Evolutionary conservation across 169 alveolate genomes (phyloP).

Genomic region (Plasmodium falciparum): DNA sequence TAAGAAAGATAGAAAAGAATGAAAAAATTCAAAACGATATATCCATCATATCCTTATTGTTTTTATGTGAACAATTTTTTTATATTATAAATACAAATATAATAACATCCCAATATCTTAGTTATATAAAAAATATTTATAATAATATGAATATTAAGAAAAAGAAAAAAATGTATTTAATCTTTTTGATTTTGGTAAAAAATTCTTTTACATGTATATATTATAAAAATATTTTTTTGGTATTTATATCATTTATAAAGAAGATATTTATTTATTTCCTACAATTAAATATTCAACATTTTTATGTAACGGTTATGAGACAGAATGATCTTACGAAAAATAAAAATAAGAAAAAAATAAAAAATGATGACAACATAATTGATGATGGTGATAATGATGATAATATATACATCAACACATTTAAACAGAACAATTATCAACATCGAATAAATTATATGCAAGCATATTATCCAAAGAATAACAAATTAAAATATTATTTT

Average conservation of each 20-base stretch:
- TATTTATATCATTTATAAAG: constrained; percentile 33
- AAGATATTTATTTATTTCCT: constrained; percentile 44
- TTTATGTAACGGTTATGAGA: background rate
- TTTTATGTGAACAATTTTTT: constrained; percentile 56
- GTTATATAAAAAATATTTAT: constrained; percentile 15
- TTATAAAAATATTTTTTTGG: constrained; percentile 38
- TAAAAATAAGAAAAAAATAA: background rate
- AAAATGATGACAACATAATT: too few species aligned
- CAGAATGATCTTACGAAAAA: background rate
- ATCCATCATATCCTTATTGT: constrained; percentile 8
- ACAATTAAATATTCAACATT: constrained; percentile 8
- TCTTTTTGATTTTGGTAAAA: constrained; percentile 14
- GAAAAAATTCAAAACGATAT: constrained; percentile 14
- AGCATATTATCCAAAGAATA: background rate
- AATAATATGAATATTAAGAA: background rate
- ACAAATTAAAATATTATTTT: background rate
- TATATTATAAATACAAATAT: constrained; percentile 14
- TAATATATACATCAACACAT: too few species aligned
- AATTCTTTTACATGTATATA: constrained; percentile 14
- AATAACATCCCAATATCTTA: background rate
- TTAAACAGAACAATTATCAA: too few species aligned
- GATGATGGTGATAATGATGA: too few species aligned
- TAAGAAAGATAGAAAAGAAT: constrained; percentile 1
- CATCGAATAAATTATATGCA: too few species aligned
- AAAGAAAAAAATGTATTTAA: constrained; percentile 18